phyloP scores from a whole-genome alignment of 345 rosid species.

The Eucalyptus albens region DNA sequence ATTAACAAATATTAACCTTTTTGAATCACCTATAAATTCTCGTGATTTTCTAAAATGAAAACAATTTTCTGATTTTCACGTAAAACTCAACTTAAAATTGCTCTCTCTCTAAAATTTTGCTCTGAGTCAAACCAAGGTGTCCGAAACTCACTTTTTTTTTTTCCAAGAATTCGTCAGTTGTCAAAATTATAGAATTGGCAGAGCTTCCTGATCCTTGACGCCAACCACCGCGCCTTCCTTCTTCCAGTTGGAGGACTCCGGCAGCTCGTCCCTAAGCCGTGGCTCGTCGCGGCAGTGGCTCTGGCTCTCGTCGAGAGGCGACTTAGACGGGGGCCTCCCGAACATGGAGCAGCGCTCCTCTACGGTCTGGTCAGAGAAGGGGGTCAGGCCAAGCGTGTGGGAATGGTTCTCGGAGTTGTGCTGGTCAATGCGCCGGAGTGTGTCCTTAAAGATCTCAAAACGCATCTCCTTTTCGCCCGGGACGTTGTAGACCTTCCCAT shows the following conservation, averaged over 20 bases:
- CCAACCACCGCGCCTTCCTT: background rate
- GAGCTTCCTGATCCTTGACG: conserved; percentile 76
- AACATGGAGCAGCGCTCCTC: background rate
- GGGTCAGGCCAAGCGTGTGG: conserved; percentile 55
- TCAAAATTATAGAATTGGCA: background rate
- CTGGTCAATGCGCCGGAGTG: conserved; percentile 54
- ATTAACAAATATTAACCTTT: too few relatives aligned
- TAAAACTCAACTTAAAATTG: background rate
- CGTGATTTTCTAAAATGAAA: background rate
- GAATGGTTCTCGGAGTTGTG: conserved; percentile 51
- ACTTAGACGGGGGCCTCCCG: too few relatives aligned
- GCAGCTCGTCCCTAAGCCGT: too few relatives aligned
- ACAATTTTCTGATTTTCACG: background rate
- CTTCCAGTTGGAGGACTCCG: too few relatives aligned
- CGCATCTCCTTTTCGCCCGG: conserved; percentile 58
- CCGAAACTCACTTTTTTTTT: background rate
- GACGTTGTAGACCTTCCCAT: conserved; percentile 52
- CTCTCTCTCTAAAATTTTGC: background rate
- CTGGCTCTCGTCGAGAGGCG: too few relatives aligned
- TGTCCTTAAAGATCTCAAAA: conserved; percentile 77
- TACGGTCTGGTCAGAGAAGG: conserved; percentile 68
- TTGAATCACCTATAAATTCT: background rate
- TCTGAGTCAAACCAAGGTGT: background rate
- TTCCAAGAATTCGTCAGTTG: background rate
- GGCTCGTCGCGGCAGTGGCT: too few relatives aligned